Evolutionary conservation across 106 monocot genomes (phyloP).

Genomic region (Xerophyta viscosa): DNA sequence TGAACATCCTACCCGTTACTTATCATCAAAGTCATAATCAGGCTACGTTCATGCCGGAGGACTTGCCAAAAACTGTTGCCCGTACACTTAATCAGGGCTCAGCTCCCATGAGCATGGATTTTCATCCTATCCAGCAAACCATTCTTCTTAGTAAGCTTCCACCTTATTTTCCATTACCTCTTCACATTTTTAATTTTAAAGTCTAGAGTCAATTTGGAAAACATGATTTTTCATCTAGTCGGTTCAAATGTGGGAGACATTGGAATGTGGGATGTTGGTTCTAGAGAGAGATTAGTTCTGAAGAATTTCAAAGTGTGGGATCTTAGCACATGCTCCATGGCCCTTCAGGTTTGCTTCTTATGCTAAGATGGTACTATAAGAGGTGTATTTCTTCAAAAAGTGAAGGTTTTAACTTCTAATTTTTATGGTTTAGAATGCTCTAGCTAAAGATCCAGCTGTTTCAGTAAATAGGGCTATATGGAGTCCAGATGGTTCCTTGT

Average conservation of each 20-base stretch:
- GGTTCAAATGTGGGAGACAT: conserved; percentile 74
- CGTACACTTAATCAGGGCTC: conserved; percentile 58
- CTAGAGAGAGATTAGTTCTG: conserved; percentile 49
- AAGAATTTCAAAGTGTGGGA: conserved; percentile 89
- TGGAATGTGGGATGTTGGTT: conserved; percentile 69
- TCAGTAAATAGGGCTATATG: conserved; percentile 87
- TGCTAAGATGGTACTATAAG: no score
- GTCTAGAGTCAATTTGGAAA: no score
- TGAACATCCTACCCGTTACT: conserved; percentile 48
- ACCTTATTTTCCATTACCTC: neutral
- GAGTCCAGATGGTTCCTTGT: conserved; percentile 82
- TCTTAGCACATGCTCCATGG: conserved; percentile 38
- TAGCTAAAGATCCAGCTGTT: conserved; percentile 69
- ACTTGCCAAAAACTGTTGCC: conserved; percentile 55
- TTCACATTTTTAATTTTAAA: no score
- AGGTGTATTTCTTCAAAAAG: no score
- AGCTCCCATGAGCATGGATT: conserved; percentile 68
- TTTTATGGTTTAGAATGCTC: conserved; percentile 27
- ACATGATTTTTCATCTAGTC: conserved; percentile 55
- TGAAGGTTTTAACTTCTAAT: neutral
- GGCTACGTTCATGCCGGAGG: conserved; percentile 26
- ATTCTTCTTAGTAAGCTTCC: conserved; percentile 49
- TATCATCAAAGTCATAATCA: conserved; percentile 26
- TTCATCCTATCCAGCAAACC: conserved; percentile 58
- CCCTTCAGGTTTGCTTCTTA: conserved; percentile 55